Base-by-base conservation (phyloP, 1,139 yeast genomes). In the Geotrichum phurueaensis region DNA sequence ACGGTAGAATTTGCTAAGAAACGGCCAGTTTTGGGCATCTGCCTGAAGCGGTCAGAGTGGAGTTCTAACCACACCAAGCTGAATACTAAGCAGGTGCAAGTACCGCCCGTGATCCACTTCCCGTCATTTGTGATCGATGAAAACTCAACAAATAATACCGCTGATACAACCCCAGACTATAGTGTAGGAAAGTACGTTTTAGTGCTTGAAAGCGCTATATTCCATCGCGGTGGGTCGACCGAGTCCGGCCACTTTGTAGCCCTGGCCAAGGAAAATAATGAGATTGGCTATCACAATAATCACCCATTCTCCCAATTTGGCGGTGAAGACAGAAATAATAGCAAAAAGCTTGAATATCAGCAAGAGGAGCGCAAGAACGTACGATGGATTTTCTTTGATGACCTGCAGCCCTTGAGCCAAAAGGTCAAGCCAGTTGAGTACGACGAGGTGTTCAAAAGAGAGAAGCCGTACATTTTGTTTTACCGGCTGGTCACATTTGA, bases 91-190 rank as follows among this genome's bases (percentile, higher is more conserved):
- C 78, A 81, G 61, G 86, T 87, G 23, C 73, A 82, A 10, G 84
- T 87, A 9, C 95, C 95, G 0, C 87, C 88, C 22, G 77, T 85
- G 1, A 87, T 88, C 22, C 78, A 81, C 60, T 76, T 86, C 60
- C 95, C 95, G 0, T 80, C 83, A 61, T 87, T 87, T 72, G 89
- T 87, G 10, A 90, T 91, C 1, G 92, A 86, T 65, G 90, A 85
- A 65, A 72, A 71, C 25, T 77, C 77, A 56, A 74, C 58, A n/a
- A 65, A 65, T 47, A 69, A 65, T 47, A 69, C 68, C 27, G 69
- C 76, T 29, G 18, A 10, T 4, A 15, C 1, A 15, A 12, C 1
- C 18, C 18, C 18, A n/a, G 18, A 36, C 1, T 3, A 6, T 15
- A 66, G 68, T 22, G 69, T 79, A 54, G 86, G 85, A 7, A 79